These are phyloP conservation scores for Colletotrichum costaricense DNA, from an alignment of 2,329 filamentous ascomycete species.

Conservation along the genomic window DNA sequence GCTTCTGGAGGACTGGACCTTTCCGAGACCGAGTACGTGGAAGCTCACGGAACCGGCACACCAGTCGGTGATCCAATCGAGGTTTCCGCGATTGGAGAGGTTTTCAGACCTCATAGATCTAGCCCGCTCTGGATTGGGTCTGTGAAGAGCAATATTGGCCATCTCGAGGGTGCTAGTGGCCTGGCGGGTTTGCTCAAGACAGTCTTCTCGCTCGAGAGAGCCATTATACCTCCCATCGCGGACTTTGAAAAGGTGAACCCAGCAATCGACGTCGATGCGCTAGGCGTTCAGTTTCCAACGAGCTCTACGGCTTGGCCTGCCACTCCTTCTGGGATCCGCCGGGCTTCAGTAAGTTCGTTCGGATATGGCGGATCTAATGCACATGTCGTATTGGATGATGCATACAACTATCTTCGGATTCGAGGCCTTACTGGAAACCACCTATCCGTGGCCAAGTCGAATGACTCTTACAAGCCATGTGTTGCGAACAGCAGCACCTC, in stretches of 20 bases:
- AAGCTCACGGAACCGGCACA: constrained; percentile 71
- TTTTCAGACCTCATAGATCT: constrained; percentile 47
- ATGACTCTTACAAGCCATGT: too few relatives aligned
- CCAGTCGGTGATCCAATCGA: constrained; percentile 65
- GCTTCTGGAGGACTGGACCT: constrained; percentile 54
- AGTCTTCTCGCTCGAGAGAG: constrained; percentile 59
- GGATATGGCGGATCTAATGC: constrained; percentile 69
- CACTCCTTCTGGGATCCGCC: constrained; percentile 49
- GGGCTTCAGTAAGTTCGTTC: constrained; percentile 67
- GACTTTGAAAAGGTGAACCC: constrained; percentile 60
- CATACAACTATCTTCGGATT: constrained; percentile 15
- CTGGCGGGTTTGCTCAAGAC: constrained; percentile 65
- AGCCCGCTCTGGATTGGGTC: constrained; percentile 61
- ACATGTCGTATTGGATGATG: constrained; percentile 57
- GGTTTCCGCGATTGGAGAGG: constrained; percentile 56
- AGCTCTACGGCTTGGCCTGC: constrained; percentile 56
- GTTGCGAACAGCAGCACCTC: too few relatives aligned
- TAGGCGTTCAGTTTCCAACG: constrained; percentile 56
- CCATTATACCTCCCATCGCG: constrained; percentile 61
- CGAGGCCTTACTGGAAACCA: neutral
- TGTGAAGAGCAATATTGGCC: constrained; percentile 65
- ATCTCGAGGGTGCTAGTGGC: constrained; percentile 63
- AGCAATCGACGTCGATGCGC: constrained; percentile 56
- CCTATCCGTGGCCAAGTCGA: neutral
- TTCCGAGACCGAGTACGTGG: constrained; percentile 61